Percentiles rank a stretch among this genome's conserved stretches.
These are phyloP conservation scores for Musa troglodytarum DNA, from an alignment of 176 grass and related monocot species.

Conservation along the genomic window DNA sequence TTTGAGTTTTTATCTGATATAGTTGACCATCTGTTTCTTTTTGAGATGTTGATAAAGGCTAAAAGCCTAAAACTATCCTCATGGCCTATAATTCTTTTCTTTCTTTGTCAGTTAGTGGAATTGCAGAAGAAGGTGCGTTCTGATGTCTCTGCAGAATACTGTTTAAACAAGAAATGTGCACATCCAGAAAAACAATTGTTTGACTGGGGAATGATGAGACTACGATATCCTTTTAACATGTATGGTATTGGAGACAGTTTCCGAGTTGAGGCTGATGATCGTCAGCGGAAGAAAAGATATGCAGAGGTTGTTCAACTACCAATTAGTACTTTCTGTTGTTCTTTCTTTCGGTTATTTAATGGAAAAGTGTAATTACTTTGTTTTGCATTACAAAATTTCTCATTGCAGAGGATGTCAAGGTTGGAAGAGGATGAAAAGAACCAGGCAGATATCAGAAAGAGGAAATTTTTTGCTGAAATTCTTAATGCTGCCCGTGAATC, in stretches of 20 bases:
- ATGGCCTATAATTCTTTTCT: slow-evolving; percentile 3
- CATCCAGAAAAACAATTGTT: slow-evolving; percentile 78
- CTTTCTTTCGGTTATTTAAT: slow-evolving; percentile 11
- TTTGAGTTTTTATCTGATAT: not conserved
- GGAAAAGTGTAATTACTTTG: slow-evolving; percentile 14
- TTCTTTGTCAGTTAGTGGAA: slow-evolving; percentile 53
- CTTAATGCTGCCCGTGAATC: slow-evolving; percentile 88
- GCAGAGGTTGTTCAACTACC: slow-evolving; percentile 52
- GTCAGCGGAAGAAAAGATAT: slow-evolving; percentile 80
- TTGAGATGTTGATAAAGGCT: not conserved
- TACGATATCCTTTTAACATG: slow-evolving; percentile 76
- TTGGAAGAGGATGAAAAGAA: slow-evolving; percentile 96
- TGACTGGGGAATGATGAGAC: slow-evolving; percentile 97
- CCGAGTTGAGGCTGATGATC: slow-evolving; percentile 63
- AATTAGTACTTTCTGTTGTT: slow-evolving; percentile 12
- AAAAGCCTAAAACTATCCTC: not conserved
- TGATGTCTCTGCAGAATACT: slow-evolving; percentile 69
- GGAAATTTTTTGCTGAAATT: slow-evolving; percentile 95
- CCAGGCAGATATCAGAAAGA: slow-evolving; percentile 69
- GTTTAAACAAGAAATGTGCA: slow-evolving; percentile 75
- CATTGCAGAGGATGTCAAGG: slow-evolving; percentile 74
- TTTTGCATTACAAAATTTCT: slow-evolving; percentile 2
- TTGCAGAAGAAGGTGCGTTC: slow-evolving; percentile 86
- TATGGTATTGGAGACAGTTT: slow-evolving; percentile 84
- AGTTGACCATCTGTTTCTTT: not conserved